These are phyloP conservation scores for Monilinia aucupariae DNA, from an alignment of 2,329 filamentous ascomycete species.

Conservation along the genomic window DNA sequence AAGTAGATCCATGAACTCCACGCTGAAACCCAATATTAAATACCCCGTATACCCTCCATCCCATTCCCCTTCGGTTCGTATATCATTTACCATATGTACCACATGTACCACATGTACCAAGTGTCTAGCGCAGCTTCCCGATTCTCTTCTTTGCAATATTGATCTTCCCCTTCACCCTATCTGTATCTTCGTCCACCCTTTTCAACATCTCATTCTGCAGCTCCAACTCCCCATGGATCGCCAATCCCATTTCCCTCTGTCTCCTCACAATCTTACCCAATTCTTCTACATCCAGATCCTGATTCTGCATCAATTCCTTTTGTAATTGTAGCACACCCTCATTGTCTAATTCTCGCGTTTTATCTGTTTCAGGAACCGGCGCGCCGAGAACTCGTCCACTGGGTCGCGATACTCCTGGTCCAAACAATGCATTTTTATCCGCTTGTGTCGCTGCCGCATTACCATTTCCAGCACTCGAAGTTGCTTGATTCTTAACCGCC, in stretches of 20 bases:
- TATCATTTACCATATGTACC: not conserved
- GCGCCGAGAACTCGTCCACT: constrained; percentile 66
- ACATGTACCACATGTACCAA: not conserved
- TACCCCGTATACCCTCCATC: not conserved
- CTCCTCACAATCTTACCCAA: constrained; percentile 63
- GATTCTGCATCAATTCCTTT: constrained; percentile 65
- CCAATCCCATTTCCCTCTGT: constrained; percentile 72
- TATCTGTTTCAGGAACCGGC: constrained; percentile 67
- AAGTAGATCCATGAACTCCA: constrained; percentile 7
- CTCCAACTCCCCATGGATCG: constrained; percentile 69
- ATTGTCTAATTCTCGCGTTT: constrained; percentile 73
- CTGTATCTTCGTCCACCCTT: constrained; percentile 59
- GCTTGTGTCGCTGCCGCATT: constrained; percentile 30
- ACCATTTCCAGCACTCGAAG: constrained; percentile 17
- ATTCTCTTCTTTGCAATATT: constrained; percentile 68
- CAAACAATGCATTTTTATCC: constrained; percentile 46
- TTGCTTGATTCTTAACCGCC: constrained; percentile 41
- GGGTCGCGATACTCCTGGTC: constrained; percentile 35
- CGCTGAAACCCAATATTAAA: not conserved
- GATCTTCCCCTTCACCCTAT: constrained; percentile 62
- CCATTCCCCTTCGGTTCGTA: not conserved
- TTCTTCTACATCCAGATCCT: constrained; percentile 67
- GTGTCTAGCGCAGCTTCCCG: constrained; percentile 49
- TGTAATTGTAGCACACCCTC: constrained; percentile 68
- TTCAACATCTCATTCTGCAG: constrained; percentile 67